A percentile compares a stretch with the other conserved stretches of the same genome.
Evolutionary conservation across 495 filamentous ascomycete genomes (phyloP).

Genomic region (Penicillium roqueforti): DNA sequence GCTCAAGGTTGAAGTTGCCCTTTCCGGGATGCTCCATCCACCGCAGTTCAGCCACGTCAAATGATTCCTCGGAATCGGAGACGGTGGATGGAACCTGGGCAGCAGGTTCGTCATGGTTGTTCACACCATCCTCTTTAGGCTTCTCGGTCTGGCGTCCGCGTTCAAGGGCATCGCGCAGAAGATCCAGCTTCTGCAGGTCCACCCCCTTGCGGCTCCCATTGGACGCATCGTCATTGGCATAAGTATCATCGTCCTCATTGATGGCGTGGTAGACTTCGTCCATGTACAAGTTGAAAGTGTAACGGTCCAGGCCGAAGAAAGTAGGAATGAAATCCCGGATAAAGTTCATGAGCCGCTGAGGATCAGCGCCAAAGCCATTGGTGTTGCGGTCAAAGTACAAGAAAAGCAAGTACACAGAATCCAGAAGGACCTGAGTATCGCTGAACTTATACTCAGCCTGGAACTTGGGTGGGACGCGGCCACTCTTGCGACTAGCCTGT

Average conservation of each 20-base stretch:
- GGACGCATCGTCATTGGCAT: constrained; percentile 46
- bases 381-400: constrained; percentile 66
- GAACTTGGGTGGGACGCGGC: constrained; percentile 55
- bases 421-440: constrained; percentile 75
- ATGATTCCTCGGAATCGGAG: constrained; percentile 46
- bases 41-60: constrained; percentile 43
- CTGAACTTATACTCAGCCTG: constrained; percentile 70
- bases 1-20: constrained; percentile 50
- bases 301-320: constrained; percentile 82
- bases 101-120: constrained; percentile 79
- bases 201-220: constrained; percentile 53
- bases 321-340: constrained; percentile 81
- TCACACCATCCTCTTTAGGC: constrained; percentile 69
- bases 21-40: constrained; percentile 59
- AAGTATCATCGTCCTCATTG: constrained; percentile 59
- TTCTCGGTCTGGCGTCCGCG: constrained; percentile 54
- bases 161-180: constrained; percentile 84
- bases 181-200: constrained; percentile 70
- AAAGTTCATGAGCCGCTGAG: constrained; percentile 72
- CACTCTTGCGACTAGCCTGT: constrained; percentile 58
- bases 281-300: constrained; percentile 71
- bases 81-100: constrained; percentile 52
- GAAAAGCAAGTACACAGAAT: constrained; percentile 75
- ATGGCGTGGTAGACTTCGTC: constrained; percentile 60
- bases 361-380: constrained; percentile 64